Evolutionary conservation across 371 early-diverging fungal genomes (phyloP), one percentile per base, ranked within the genome.

Genomic region (Lichtheimia hyalospora): DNA sequence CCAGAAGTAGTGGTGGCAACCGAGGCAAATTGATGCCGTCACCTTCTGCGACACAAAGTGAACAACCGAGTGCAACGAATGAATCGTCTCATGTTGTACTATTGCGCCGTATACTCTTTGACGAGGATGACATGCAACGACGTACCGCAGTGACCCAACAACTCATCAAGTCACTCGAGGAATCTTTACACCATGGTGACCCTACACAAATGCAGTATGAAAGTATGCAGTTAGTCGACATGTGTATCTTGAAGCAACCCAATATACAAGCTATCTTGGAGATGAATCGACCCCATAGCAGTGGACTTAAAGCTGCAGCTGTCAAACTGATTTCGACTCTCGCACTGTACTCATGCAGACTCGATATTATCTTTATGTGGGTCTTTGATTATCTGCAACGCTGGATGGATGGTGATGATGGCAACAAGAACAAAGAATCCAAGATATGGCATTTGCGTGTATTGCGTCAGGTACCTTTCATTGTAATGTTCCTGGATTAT

Each of bases 161-260:
- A 34, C 42, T 78, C 8, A 23, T 66, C 16, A 61, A 65, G n/a
- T 52, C 57, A 3, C 34, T 78, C n/a, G 73, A 64, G 49, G 71
- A 74, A 20, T 44, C 66, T 20, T 66, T 68, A 2, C 48, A 58
- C 13, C 39, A 66, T 27, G 58, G 57, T 5, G 72, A 77, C 40
- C 56, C 64, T 4, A 52, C 69, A 16, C 62, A 65, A 54, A 60
- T 61, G 46, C 66, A 72, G 49, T 71, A 76, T 24, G 79, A 79
- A 21, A 66, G 69, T 34, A 61, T 69, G 61, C 64, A 68, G 18
- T 24, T 74, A 24, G 25, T 79, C n/a, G 76, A 79, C 12, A 51
- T 63, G 18, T 74, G 76, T 27, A 49, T 76, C 3, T 62, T 72
- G 15, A 52, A 60, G 3, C 40, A 49, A 12, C 49, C 59, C 10